phyloP scores from a whole-genome alignment of 805 yeast genomes.

The Ogataea pignaliae region DNA sequence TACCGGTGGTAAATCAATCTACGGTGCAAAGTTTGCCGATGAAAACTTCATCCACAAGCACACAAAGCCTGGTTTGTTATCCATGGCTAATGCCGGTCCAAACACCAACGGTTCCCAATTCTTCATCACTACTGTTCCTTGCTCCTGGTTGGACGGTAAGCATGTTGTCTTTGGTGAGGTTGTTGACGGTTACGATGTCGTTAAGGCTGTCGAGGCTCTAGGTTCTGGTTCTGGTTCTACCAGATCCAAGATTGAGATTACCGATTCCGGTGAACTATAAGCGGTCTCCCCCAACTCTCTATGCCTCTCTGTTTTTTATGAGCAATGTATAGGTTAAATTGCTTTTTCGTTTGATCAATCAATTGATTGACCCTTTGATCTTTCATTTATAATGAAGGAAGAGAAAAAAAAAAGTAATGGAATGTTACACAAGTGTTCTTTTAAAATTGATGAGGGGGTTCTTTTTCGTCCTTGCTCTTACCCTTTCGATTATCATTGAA shows the following conservation, averaged over 20 bases:
- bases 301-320: too few relatives aligned
- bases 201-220: slow-evolving; percentile 77
- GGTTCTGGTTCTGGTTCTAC: slow-evolving; percentile 52
- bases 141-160: slow-evolving; percentile 76
- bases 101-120: slow-evolving; percentile 91
- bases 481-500: too few relatives aligned
- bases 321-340: too few relatives aligned
- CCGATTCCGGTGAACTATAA: slow-evolving; percentile 55
- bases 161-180: slow-evolving; percentile 81
- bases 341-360: too few relatives aligned
- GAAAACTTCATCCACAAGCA: slow-evolving; percentile 72
- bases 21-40: slow-evolving; percentile 57
- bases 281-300: too few relatives aligned
- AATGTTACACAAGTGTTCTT: too few relatives aligned
- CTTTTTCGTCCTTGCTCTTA: too few relatives aligned
- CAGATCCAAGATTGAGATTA: slow-evolving; percentile 47
- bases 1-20: slow-evolving; percentile 87
- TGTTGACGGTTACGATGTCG: slow-evolving; percentile 58
- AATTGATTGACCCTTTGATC: too few relatives aligned
- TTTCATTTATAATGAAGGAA: too few relatives aligned
- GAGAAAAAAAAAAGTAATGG: too few relatives aligned
- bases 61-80: slow-evolving; percentile 74
- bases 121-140: slow-evolving; percentile 76
- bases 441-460: too few relatives aligned
- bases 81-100: slow-evolving; percentile 94